Evolutionary conservation across 495 filamentous ascomycete genomes (phyloP), one percentile per base, ranked within the genome.

Genomic region (Pyronema omphalodes): DNA sequence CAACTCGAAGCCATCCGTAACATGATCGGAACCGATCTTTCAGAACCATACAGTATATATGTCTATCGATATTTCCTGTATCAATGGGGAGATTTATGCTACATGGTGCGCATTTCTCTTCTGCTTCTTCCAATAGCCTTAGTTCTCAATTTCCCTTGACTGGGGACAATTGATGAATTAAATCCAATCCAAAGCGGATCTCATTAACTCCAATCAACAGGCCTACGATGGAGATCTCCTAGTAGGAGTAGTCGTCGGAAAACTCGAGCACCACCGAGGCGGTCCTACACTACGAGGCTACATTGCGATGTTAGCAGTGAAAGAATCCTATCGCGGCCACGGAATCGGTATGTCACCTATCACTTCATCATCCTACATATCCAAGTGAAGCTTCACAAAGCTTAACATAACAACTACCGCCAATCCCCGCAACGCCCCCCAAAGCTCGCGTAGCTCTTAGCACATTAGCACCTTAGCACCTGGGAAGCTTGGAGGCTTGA

Each of bases 11-110:
- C 84, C 18, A 96, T 99, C 70, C 78, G 93, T 51, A 78, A 86
- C 53, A 69, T 99, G 63, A 99, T 99, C 65, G 93, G 88, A 29
- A 91, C 89, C 56, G 93, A 96, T 65, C 78, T 99, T 29, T 95
- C 89, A 55, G 93, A 99, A 66, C 93, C 93, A 1, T 99, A 99
- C 69, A 96, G 91, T 70, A 95, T 99, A 65, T 99, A 96, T 69
- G 93, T 99, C 48, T 99, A 96, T 71, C 79, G 93, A 29, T 99
- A 96, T 71, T 99, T 99, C 64, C 73, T 99, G 14, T 95, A 91
- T 66, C 86, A 95, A 79, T 99, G 93, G 93, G 86, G 84, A 15
- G 81, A 96, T 59, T 72, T 99, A 17, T 96, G 93, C 63, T 96
- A 84, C 66, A 85, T 98, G 75, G 84, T 86, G 69, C 55, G 64